These are phyloP conservation scores for Acanthamoeba quina DNA, from an alignment of 208 protist species.

Conservation along the genomic window DNA sequence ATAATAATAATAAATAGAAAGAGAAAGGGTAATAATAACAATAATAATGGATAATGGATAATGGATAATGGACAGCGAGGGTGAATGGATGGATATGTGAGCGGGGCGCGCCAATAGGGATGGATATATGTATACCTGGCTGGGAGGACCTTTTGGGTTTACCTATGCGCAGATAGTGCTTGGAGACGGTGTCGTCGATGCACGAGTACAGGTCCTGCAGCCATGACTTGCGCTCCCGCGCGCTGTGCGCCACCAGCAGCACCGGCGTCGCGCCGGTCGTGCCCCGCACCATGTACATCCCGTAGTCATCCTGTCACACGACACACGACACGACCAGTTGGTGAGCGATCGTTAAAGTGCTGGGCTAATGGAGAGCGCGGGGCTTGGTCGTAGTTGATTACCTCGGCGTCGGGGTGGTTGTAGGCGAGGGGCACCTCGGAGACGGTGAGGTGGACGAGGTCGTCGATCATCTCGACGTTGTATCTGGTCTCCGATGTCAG, in stretches of 20 bases:
- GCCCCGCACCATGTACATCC: slow-evolving; percentile 5
- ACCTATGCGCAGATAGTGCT: slow-evolving; percentile 58
- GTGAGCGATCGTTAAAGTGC: too few relatives aligned
- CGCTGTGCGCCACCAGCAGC: not conserved
- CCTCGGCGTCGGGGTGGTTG: not conserved
- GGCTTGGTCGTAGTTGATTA: not conserved
- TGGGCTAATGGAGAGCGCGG: not conserved
- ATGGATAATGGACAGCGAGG: not conserved
- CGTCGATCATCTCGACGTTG: slow-evolving; percentile 57
- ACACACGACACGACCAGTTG: too few relatives aligned
- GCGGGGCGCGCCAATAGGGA: not conserved
- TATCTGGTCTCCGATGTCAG: not conserved
- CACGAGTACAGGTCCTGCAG: slow-evolving; percentile 62
- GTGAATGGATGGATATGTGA: not conserved
- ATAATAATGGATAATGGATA: too few relatives aligned
- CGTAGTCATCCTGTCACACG: slow-evolving; percentile 6
- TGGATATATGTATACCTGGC: slow-evolving; percentile 50
- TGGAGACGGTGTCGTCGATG: slow-evolving; percentile 58
- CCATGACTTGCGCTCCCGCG: slow-evolving; percentile 21
- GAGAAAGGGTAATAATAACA: too few relatives aligned
- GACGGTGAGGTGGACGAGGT: slow-evolving; percentile 45
- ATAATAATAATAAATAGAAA: too few relatives aligned
- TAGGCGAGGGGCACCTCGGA: slow-evolving; percentile 36
- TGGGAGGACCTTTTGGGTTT: slow-evolving; percentile 12
- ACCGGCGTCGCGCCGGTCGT: not conserved